These are phyloP conservation scores for Diaporthe nobilis DNA, from an alignment of 2,329 filamentous ascomycete genomes.

Conservation along the genomic window DNA sequence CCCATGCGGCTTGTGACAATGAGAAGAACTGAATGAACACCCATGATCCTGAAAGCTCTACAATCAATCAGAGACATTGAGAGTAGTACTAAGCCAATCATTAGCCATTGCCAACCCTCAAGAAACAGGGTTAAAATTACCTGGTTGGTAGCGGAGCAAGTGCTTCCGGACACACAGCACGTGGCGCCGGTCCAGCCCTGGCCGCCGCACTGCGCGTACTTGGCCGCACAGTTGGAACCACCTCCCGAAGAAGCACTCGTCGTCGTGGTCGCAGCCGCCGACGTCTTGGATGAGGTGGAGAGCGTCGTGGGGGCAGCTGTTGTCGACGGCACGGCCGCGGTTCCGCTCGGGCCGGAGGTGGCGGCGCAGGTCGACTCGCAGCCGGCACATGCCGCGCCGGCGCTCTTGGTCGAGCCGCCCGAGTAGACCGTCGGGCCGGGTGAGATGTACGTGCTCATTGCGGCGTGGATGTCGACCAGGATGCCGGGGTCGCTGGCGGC, in stretches of 20 bases:
- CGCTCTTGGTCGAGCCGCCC: slow-evolving; percentile 56
- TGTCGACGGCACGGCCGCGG: background rate
- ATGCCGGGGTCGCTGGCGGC: slow-evolving; percentile 60
- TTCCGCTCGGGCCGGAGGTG: slow-evolving; percentile 42
- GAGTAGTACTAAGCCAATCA: background rate
- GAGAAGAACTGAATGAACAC: background rate
- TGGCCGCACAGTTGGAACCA: slow-evolving; percentile 10
- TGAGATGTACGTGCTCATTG: slow-evolving; percentile 56
- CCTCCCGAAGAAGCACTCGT: slow-evolving; percentile 16
- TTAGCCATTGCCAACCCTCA: background rate
- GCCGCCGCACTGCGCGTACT: slow-evolving; percentile 17
- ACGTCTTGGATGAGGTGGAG: slow-evolving; percentile 4
- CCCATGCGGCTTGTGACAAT: background rate
- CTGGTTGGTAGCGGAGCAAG: slow-evolving; percentile 30
- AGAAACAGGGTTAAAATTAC: background rate
- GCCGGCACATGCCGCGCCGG: slow-evolving; percentile 56
- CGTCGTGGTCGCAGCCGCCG: background rate
- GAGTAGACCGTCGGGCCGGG: slow-evolving; percentile 60
- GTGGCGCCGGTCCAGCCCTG: slow-evolving; percentile 5
- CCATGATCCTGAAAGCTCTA: background rate
- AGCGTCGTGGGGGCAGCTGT: slow-evolving; percentile 7
- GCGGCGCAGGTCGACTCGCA: slow-evolving; percentile 57
- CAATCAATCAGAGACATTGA: slow-evolving; percentile 11
- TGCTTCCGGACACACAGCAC: slow-evolving; percentile 20
- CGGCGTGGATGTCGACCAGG: slow-evolving; percentile 62